These are phyloP conservation scores for Rhazya stricta DNA, from an alignment of 257 asterid species.

Conservation along the genomic window DNA sequence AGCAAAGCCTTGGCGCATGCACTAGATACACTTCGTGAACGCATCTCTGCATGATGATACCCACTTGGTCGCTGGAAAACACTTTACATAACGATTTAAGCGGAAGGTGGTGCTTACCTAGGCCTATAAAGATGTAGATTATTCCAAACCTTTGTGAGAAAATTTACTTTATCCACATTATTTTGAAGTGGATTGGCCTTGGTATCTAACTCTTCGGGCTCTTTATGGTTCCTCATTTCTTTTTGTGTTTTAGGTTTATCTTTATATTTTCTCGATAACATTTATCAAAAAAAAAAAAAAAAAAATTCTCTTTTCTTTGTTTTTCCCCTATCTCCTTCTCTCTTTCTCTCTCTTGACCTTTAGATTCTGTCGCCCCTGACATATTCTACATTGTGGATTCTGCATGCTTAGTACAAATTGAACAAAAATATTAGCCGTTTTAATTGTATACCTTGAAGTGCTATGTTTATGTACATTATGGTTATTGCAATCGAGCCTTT, in stretches of 20 bases:
- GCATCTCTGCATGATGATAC: slow-evolving; percentile 86
- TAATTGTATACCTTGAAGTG: background rate
- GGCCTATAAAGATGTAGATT: slow-evolving; percentile 61
- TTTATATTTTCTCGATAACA: too few relatives aligned
- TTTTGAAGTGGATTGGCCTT: background rate
- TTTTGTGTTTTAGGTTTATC: too few relatives aligned
- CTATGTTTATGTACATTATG: background rate
- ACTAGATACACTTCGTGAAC: slow-evolving; percentile 83
- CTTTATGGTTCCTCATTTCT: background rate
- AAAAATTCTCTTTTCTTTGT: too few relatives aligned
- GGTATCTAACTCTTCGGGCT: background rate
- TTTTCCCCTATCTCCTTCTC: background rate
- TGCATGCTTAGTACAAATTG: background rate
- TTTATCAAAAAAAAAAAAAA: background rate
- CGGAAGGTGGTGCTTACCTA: slow-evolving; percentile 71
- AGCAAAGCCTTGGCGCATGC: slow-evolving; percentile 80
- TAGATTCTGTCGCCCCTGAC: background rate
- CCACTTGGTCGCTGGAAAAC: slow-evolving; percentile 75
- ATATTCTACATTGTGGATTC: background rate
- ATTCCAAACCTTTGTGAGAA: background rate
- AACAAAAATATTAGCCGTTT: background rate
- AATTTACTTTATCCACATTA: background rate
- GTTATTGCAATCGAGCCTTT: background rate
- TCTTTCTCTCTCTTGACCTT: background rate
- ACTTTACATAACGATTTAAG: slow-evolving; percentile 73